Evolutionary conservation across 2,329 filamentous ascomycete species (phyloP).

Genomic region (Fusarium nelsonii): DNA sequence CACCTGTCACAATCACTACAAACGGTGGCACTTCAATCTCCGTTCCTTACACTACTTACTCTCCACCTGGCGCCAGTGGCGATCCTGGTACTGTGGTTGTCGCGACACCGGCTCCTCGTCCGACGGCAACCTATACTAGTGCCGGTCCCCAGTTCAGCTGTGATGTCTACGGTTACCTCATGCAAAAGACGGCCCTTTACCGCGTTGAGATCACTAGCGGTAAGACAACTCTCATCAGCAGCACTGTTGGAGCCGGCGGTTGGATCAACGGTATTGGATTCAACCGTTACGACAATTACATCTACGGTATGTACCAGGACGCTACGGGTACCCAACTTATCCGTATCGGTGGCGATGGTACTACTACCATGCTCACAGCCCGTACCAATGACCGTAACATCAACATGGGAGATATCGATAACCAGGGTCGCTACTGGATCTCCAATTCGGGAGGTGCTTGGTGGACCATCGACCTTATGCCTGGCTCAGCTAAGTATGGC

Average conservation of each 20-base stretch:
- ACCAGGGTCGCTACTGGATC: constrained; percentile 42
- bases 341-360: constrained; percentile 40
- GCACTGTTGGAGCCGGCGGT: constrained; percentile 35
- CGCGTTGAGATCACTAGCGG: constrained; percentile 35
- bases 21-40: constrained; percentile 23
- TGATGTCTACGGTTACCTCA: constrained; percentile 39
- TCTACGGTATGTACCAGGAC: constrained; percentile 36
- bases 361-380: constrained; percentile 29
- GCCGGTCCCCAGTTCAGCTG: constrained; percentile 20
- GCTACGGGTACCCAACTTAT: constrained; percentile 38
- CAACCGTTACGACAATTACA: constrained; percentile 40
- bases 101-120: constrained; percentile 25
- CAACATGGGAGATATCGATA: constrained; percentile 45
- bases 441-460: constrained; percentile 40
- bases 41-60: constrained; percentile 22
- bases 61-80: constrained; percentile 11
- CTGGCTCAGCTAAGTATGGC: constrained; percentile 38
- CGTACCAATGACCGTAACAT: constrained; percentile 32
- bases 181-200: constrained; percentile 35
- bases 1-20: constrained; percentile 18
- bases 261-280: constrained; percentile 43
- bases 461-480: constrained; percentile 44
- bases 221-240: constrained; percentile 34
- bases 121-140: background rate
- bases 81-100: constrained; percentile 30